Evolutionary conservation across 108 stramenopile genomes (phyloP).

Genomic region (Conticribra guillardii): DNA sequence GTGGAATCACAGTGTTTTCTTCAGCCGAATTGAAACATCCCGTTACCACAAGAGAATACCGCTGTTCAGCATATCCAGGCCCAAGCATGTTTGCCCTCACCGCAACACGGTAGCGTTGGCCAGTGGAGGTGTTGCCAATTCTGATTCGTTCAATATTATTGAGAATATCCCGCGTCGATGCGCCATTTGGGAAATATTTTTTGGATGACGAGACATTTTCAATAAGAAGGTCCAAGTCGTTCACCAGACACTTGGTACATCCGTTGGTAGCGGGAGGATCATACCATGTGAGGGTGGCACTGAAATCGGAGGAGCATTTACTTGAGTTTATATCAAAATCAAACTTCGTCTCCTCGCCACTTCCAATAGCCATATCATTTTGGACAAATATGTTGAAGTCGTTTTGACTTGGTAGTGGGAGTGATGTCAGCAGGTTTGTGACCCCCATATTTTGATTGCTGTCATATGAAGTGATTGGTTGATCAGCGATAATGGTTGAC

Average conservation of each 20-base stretch:
- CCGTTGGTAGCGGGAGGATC: constrained; percentile 57
- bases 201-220: constrained; percentile 6
- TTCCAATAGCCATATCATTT: constrained; percentile 19
- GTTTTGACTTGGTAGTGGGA: constrained; percentile 26
- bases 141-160: constrained; percentile 51
- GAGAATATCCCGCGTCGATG: constrained; percentile 8
- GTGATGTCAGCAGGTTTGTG: constrained; percentile 26
- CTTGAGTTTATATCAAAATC: constrained; percentile 16
- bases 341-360: constrained; percentile 2
- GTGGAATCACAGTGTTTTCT: background rate
- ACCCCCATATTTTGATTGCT: constrained; percentile 54
- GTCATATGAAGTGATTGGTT: constrained; percentile 37
- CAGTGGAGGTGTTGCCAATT: constrained; percentile 1
- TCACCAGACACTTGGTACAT: constrained; percentile 57
- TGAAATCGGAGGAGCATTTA: constrained; percentile 33
- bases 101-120: constrained; percentile 11
- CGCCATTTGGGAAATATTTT: constrained; percentile 41
- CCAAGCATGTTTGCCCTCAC: constrained; percentile 16
- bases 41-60: constrained; percentile 22
- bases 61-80: constrained; percentile 21
- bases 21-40: constrained; percentile 13
- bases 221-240: constrained; percentile 69
- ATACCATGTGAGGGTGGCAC: constrained; percentile 65
- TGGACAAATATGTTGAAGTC: constrained; percentile 33
- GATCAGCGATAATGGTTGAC: constrained; percentile 12